Conservation (phyloP, 345 rosid species). For the Pistacia atlantica region DNA sequence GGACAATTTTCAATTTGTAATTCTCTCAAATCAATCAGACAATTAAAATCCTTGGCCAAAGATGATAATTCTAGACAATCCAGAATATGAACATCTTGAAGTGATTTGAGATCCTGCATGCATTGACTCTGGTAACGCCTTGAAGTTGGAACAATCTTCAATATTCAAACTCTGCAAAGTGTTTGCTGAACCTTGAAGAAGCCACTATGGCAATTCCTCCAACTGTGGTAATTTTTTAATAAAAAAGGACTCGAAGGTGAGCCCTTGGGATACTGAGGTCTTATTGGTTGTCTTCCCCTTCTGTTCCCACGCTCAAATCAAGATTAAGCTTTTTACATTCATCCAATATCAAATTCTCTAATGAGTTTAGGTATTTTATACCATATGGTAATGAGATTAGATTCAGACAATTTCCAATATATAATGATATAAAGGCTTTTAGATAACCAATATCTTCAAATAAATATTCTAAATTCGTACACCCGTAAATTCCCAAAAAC, state of each 20-base stretch:
- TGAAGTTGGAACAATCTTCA: slow-evolving; percentile 18
- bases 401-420: slow-evolving; percentile 2
- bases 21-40: no score
- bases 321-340: slow-evolving; percentile 26
- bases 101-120: background rate
- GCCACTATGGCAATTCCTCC: slow-evolving; percentile 30
- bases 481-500: no score
- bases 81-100: background rate
- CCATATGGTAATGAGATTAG: slow-evolving; percentile 24
- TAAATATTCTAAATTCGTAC: no score
- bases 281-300: no score
- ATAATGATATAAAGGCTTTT: background rate
- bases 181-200: slow-evolving; percentile 16
- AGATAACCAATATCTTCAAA: background rate
- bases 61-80: no score
- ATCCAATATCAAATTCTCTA: slow-evolving; percentile 26
- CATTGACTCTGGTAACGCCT: slow-evolving; percentile 18
- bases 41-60: no score
- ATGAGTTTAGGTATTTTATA: slow-evolving; percentile 8
- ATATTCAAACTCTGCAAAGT: slow-evolving; percentile 6
- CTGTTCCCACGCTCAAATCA: background rate
- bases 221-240: slow-evolving; percentile 21
- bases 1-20: no score
- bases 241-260: slow-evolving; percentile 18
- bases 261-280: background rate